Conservation (phyloP, 768 basidiomycete genomes). For the Suillus weaverae region DNA sequence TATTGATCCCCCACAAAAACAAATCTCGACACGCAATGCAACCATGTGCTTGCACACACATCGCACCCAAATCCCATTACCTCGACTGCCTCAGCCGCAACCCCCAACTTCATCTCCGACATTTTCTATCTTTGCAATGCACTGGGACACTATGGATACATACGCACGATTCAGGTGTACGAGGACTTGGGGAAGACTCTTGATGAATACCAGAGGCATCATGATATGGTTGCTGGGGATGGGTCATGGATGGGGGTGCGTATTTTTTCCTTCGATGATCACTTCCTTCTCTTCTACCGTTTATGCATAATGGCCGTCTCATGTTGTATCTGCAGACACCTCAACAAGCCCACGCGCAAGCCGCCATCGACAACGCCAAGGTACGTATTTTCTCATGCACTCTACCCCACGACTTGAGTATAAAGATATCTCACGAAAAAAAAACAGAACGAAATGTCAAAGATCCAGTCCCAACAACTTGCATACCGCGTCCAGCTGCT, state of each 20-base stretch:
- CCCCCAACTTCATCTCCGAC: constrained; percentile 92
- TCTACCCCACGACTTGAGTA: not conserved
- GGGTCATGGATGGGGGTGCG: constrained; percentile 82
- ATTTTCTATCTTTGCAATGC: constrained; percentile 89
- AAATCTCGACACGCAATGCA: not conserved
- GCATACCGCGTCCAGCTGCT: constrained; percentile 84
- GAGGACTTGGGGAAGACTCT: constrained; percentile 72
- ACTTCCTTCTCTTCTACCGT: not conserved
- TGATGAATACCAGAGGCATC: constrained; percentile 74
- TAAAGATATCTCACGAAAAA: constrained; percentile 5
- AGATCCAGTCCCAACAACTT: constrained; percentile 69
- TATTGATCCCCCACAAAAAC: not conserved
- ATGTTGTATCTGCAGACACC: constrained; percentile 48
- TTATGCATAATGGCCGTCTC: not conserved
- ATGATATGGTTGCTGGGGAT: constrained; percentile 75
- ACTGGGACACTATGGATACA: constrained; percentile 86
- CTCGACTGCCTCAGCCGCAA: constrained; percentile 41
- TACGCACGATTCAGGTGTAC: constrained; percentile 76
- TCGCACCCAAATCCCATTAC: not conserved
- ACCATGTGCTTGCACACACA: not conserved
- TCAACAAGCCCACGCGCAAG: constrained; percentile 73
- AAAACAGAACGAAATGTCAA: constrained; percentile 62
- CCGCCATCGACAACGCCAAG: constrained; percentile 76
- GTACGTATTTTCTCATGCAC: constrained; percentile 31
- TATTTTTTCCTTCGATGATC: constrained; percentile 8